phyloP scores from a whole-genome alignment of 345 rosid genomes.

The Turritis glabra region DNA sequence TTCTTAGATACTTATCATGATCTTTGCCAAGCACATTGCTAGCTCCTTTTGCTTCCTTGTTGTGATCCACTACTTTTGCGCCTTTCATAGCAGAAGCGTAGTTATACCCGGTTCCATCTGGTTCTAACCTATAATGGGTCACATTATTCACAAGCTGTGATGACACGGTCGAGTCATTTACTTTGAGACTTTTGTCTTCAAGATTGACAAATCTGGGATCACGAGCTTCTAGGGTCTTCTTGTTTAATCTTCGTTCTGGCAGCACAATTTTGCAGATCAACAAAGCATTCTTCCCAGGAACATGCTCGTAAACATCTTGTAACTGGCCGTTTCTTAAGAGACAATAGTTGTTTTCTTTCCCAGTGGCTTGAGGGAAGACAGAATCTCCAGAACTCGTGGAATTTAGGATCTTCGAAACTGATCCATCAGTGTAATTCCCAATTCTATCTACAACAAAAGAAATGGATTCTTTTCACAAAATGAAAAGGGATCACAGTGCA shows the following conservation, averaged over 20 bases:
- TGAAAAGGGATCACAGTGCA: conserved; percentile 3
- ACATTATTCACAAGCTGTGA: conserved; percentile 58
- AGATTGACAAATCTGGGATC: conserved; percentile 55
- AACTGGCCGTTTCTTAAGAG: conserved; percentile 39
- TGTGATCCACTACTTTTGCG: conserved; percentile 80
- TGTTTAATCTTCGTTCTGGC: conserved; percentile 34
- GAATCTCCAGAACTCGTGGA: conserved; percentile 40
- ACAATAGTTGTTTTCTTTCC: conserved; percentile 42
- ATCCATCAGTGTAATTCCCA: conserved; percentile 36
- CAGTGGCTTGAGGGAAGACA: conserved; percentile 35
- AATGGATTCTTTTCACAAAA: not conserved
- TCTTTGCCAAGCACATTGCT: conserved; percentile 76
- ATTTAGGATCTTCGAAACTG: conserved; percentile 44
- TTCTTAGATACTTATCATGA: conserved; percentile 81
- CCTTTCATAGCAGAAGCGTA: conserved; percentile 82
- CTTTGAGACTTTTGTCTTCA: conserved; percentile 54
- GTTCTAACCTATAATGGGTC: conserved; percentile 82
- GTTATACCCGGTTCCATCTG: conserved; percentile 84
- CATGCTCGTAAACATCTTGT: conserved; percentile 53
- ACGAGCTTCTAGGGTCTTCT: conserved; percentile 39
- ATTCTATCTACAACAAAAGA: conserved; percentile 24
- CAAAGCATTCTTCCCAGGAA: conserved; percentile 49
- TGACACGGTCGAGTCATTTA: conserved; percentile 44
- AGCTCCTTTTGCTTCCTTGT: conserved; percentile 95
- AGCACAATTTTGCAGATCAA: conserved; percentile 42